A percentile compares a stretch with the other conserved stretches of the same genome.
Evolutionary conservation across 2,329 filamentous ascomycete genomes (phyloP).

Genomic region (Karstenula rhodostoma): DNA sequence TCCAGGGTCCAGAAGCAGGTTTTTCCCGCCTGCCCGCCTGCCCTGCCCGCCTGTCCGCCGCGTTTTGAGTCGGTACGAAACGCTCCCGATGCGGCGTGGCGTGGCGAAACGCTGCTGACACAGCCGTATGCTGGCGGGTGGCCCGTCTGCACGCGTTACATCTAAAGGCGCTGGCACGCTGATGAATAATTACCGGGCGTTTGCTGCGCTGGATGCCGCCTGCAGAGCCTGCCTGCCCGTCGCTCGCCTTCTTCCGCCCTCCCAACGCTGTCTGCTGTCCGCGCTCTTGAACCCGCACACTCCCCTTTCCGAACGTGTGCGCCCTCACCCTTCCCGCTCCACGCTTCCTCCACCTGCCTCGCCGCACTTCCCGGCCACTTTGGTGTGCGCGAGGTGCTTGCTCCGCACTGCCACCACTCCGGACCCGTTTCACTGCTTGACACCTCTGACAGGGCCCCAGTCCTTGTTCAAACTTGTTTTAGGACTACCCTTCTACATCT

Average conservation of each 20-base stretch:
- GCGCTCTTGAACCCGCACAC: slow-evolving; percentile 7
- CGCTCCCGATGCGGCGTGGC: slow-evolving; percentile 4
- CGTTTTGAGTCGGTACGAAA: not conserved
- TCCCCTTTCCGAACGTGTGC: not conserved
- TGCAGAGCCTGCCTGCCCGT: not conserved
- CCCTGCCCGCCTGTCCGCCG: no score
- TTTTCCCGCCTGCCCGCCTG: not conserved
- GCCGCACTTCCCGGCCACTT: slow-evolving; percentile 12
- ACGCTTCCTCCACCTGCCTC: slow-evolving; percentile 1
- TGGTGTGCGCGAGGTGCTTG: slow-evolving; percentile 13
- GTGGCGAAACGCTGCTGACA: slow-evolving; percentile 3
- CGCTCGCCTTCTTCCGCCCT: not conserved
- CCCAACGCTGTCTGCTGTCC: slow-evolving; percentile 5
- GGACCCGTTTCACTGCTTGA: slow-evolving; percentile 29
- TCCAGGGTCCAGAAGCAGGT: slow-evolving; percentile 3
- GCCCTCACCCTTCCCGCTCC: no score
- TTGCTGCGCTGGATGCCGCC: slow-evolving; percentile 3
- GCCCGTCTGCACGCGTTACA: slow-evolving; percentile 4
- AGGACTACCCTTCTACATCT: slow-evolving; percentile 36
- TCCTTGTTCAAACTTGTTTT: slow-evolving; percentile 34
- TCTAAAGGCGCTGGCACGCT: slow-evolving; percentile 3
- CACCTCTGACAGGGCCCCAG: slow-evolving; percentile 34
- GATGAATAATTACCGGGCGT: slow-evolving; percentile 9
- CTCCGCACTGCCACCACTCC: slow-evolving; percentile 22
- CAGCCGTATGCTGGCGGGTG: not conserved